Evolutionary conservation across 257 asterid genomes (phyloP), one percentile per base, ranked within the genome.

Genomic region (Galeopsis tetrahit): DNA sequence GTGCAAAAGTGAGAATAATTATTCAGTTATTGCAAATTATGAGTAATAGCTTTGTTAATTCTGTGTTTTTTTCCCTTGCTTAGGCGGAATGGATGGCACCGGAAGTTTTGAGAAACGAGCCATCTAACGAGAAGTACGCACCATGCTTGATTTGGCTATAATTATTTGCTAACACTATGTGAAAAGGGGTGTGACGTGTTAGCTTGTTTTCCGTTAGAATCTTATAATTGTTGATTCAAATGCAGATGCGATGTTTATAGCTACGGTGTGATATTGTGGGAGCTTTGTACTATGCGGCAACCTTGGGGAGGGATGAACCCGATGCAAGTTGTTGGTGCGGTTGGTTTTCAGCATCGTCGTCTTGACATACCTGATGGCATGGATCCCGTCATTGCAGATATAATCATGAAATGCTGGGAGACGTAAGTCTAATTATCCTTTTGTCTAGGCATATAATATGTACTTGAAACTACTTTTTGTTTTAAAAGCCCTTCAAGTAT

Each of bases 51-150:
- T 11, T 32, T 56, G 8, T 70, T 77, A 62, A 80, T 52, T 58
- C 63, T 77, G 77, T 71, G 53, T 62, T 81, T 52, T 52, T 78
- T 78, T 17, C 69, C 58, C 63, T 75, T 72, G 81, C 62, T 78
- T 90, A 95, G 99, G 99, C 99, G 51, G 99, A 95, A 84, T 95
- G 99, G 99, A 95, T 95, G 99, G 99, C 99, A 60, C 99, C 99
- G 14, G 99, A 95, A 88, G 99, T 95, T 73, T 87, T 95, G 81
- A 81, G 99, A 86, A 95, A 95, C 58, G 99, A 95, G 76, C 99
- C 96, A 66, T 95, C 98, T 21, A 86, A 95, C 38, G 99, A 95
- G 76, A 95, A 95, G 99, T 95, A 90, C 56, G 93, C 63, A 62
- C 48, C 40, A 49, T 69, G 42, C 63, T 66, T 69, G 48, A 66